phyloP scores from a whole-genome alignment of 225 moss, liverwort and hornwort species.

The Marchantia paleacea region DNA sequence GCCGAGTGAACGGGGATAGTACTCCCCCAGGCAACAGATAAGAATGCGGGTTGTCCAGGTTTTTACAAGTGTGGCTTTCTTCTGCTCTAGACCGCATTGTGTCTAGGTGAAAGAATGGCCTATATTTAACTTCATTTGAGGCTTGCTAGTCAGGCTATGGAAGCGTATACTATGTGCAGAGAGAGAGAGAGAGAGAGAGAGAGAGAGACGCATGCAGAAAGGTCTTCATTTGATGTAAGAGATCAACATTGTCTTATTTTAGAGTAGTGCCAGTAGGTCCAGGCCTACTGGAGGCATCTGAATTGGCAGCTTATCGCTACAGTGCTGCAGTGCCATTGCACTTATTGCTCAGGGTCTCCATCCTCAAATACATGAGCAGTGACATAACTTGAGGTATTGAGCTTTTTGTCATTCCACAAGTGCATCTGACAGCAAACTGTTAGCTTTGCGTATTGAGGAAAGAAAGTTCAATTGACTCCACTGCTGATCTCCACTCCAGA shows the following conservation, averaged over 20 bases:
- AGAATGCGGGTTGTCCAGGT: conserved; percentile 27
- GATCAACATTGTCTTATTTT: conserved; percentile 24
- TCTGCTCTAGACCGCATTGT: conserved; percentile 1
- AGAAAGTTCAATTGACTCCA: conserved; percentile 14
- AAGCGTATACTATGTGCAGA: conserved; percentile 21
- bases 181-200: conserved; percentile 20
- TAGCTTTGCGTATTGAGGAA: conserved; percentile 6
- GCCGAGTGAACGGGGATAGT: conserved; percentile 64
- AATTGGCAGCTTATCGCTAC: conserved; percentile 26
- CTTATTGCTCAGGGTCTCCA: conserved; percentile 26
- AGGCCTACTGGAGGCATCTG: conserved; percentile 23
- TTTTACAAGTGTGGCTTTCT: conserved; percentile 9
- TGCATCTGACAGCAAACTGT: conserved; percentile 16
- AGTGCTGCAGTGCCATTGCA: conserved; percentile 40
- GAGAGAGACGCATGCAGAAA: conserved; percentile 17
- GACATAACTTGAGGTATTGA: conserved; percentile 21
- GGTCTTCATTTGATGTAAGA: conserved; percentile 31
- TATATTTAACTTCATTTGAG: conserved; percentile 26
- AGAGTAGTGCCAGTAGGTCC: conserved; percentile 31
- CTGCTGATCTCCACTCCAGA: conserved; percentile 13
- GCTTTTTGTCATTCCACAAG: conserved; percentile 19
- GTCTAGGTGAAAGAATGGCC: conserved; percentile 15
- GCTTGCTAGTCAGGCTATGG: conserved; percentile 30
- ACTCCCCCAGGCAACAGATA: conserved; percentile 76
- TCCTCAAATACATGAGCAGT: conserved; percentile 24